Evolutionary conservation across 495 filamentous ascomycete genomes (phyloP).

Genomic region (Thermothielavioides terrestris): DNA sequence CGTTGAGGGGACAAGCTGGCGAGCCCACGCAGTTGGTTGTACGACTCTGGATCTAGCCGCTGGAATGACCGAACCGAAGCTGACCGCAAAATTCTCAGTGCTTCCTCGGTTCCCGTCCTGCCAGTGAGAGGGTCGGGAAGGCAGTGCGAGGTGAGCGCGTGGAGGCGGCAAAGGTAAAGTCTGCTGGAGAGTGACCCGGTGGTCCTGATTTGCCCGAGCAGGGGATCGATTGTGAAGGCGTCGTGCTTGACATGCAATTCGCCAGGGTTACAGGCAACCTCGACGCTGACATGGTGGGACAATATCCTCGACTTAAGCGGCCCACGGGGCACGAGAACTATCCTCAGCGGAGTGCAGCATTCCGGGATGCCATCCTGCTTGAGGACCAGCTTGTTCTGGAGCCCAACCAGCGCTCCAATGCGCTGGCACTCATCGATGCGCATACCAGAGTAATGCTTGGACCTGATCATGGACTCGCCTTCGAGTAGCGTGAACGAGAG

Average conservation of each 20-base stretch:
- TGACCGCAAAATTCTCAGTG: slow-evolving; percentile 41
- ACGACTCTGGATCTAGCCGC: slow-evolving; percentile 31
- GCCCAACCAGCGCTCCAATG: slow-evolving; percentile 44
- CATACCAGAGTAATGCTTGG: slow-evolving; percentile 35
- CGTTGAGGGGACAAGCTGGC: slow-evolving; percentile 45
- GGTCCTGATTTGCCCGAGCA: slow-evolving; percentile 42
- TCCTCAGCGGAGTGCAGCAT: slow-evolving; percentile 12
- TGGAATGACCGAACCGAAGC: slow-evolving; percentile 45
- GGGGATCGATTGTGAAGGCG: slow-evolving; percentile 39
- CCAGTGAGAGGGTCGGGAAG: slow-evolving; percentile 49
- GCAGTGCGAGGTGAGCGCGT: slow-evolving; percentile 53
- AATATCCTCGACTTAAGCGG: slow-evolving; percentile 13
- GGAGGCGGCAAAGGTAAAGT: slow-evolving; percentile 47
- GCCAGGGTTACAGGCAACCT: slow-evolving; percentile 19
- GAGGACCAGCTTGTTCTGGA: slow-evolving; percentile 48
- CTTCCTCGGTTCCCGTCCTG: slow-evolving; percentile 56
- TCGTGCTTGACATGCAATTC: slow-evolving; percentile 19
- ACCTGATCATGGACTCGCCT: slow-evolving; percentile 6
- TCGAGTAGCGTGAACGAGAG: slow-evolving; percentile 10
- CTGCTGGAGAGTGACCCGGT: slow-evolving; percentile 47
- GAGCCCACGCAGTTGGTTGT: slow-evolving; percentile 35
- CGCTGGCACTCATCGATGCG: slow-evolving; percentile 43
- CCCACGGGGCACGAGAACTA: slow-evolving; percentile 47
- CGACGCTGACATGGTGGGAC: slow-evolving; percentile 36
- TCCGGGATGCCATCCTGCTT: slow-evolving; percentile 5